Evolutionary conservation across 129 eudicot genomes (phyloP).

Genomic region (Glebionis coronaria): DNA sequence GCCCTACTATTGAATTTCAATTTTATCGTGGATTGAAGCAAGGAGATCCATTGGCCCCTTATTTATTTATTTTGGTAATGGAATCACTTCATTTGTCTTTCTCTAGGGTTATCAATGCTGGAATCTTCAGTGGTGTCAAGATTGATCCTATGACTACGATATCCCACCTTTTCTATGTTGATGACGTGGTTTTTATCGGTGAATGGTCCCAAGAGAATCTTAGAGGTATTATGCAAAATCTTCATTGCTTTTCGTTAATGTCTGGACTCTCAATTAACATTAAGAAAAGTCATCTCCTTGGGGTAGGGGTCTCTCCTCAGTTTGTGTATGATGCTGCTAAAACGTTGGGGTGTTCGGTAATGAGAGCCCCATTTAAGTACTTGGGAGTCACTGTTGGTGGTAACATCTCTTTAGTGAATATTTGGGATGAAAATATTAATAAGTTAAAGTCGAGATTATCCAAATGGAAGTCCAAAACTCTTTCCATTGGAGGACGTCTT

Average conservation of each 20-base stretch:
- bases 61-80: background rate
- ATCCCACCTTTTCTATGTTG: background rate
- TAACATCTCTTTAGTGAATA: background rate
- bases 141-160: no score
- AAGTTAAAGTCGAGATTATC: background rate
- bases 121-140: background rate
- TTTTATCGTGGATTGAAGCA: background rate
- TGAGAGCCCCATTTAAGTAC: background rate
- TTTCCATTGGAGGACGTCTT: background rate
- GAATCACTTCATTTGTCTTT: background rate
- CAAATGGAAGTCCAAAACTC: background rate
- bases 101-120: background rate
- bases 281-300: background rate
- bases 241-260: background rate
- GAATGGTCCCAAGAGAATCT: background rate
- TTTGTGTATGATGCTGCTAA: background rate
- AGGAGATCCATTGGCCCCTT: no score
- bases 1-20: background rate
- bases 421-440: background rate
- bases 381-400: background rate
- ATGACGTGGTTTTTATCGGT: background rate
- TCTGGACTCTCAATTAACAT: background rate
- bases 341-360: background rate
- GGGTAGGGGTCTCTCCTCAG: background rate
- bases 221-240: background rate